Evolutionary conservation across 2,329 filamentous ascomycete species (phyloP).

Genomic region (Calonectria pteridis): DNA sequence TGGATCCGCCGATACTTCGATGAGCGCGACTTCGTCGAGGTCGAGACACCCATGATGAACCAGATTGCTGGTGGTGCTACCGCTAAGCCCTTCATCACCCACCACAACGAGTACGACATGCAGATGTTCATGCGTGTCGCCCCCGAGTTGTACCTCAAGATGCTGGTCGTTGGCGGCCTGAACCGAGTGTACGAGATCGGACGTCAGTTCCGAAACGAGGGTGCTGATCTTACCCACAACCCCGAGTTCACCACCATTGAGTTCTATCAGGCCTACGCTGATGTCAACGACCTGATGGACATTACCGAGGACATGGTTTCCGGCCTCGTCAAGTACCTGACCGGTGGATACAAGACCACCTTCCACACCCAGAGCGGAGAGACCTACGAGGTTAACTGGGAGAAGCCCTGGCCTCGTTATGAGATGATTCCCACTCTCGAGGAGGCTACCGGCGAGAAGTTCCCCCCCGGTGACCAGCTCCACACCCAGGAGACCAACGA

Average conservation of each 20-base stretch:
- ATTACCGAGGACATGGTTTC: constrained; percentile 95
- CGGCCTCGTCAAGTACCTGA: constrained; percentile 87
- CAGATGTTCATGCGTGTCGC: constrained; percentile 95
- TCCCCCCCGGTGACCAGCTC: constrained; percentile 88
- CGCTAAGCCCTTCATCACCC: constrained; percentile 90
- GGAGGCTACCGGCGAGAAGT: constrained; percentile 90
- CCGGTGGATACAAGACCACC: constrained; percentile 85
- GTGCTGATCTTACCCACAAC: constrained; percentile 83
- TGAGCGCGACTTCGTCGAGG: constrained; percentile 88
- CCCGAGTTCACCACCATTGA: constrained; percentile 97
- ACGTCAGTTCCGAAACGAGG: constrained; percentile 95
- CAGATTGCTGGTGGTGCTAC: constrained; percentile 95
- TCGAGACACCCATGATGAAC: constrained; percentile 98
- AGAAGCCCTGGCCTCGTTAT: constrained; percentile 90
- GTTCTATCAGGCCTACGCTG: constrained; percentile 95
- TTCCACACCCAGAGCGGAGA: constrained; percentile 91
- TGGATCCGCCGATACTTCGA: constrained; percentile 94
- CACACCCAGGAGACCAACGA: constrained; percentile 91
- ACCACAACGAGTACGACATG: constrained; percentile 96
- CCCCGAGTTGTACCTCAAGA: constrained; percentile 96
- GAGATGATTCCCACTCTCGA: constrained; percentile 93
- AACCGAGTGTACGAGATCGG: constrained; percentile 97
- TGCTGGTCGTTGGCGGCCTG: constrained; percentile 92
- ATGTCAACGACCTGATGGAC: constrained; percentile 85
- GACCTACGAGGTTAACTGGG: constrained; percentile 94